Conservation (phyloP, 352 stramenopile species). For the Phytopythium litorale region DNA sequence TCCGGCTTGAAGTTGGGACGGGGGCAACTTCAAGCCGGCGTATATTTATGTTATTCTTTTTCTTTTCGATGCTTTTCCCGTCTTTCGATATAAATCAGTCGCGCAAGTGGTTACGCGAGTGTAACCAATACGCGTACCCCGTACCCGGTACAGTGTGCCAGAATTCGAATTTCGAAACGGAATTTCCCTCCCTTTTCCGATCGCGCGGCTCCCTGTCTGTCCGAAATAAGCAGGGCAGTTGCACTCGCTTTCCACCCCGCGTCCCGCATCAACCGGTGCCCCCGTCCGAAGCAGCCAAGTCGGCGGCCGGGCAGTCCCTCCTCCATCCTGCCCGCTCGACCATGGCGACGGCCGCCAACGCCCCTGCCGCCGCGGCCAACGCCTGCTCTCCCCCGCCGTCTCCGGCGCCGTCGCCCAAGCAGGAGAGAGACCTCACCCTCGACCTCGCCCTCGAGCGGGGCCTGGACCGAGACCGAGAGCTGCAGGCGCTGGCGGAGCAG, state of each 20-base stretch:
- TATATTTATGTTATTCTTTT: background rate
- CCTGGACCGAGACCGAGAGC: background rate
- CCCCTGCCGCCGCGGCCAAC: background rate
- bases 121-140: too few relatives aligned
- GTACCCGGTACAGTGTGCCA: background rate
- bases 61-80: background rate
- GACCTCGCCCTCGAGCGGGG: background rate
- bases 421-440: too few relatives aligned
- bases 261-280: background rate
- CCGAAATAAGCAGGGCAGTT: background rate
- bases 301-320: background rate
- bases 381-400: background rate
- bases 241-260: background rate
- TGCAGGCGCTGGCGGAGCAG: conserved; percentile 24
- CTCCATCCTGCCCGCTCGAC: background rate
- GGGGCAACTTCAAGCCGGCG: background rate
- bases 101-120: too few relatives aligned
- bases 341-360: background rate
- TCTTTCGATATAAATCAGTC: conserved; percentile 1
- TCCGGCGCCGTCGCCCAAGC: background rate
- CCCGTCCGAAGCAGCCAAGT: background rate
- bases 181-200: conserved; percentile 3
- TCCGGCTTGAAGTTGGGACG: background rate
- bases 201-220: background rate
- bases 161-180: conserved; percentile 1